These are phyloP conservation scores for Pelargonium australe DNA, from an alignment of 441 rosid genomes.

Conservation along the genomic window DNA sequence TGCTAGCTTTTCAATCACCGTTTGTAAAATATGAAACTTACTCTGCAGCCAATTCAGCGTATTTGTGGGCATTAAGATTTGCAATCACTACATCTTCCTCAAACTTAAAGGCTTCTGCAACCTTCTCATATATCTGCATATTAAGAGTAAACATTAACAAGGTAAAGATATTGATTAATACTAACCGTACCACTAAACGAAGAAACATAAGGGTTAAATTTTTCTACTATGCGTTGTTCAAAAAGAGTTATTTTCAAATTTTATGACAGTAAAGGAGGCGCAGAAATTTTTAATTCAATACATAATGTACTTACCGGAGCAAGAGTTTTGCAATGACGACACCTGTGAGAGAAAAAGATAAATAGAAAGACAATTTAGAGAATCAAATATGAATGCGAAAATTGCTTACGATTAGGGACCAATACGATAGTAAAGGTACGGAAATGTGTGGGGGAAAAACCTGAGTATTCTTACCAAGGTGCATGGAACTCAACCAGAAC, in stretches of 20 bases:
- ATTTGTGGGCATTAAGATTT: slow-evolving; percentile 79
- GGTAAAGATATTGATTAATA: too few relatives aligned
- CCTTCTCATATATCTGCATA: slow-evolving; percentile 73
- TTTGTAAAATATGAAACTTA: slow-evolving; percentile 29
- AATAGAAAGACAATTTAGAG: neutral
- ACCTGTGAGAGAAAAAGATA: slow-evolving; percentile 35
- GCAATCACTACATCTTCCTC: slow-evolving; percentile 84
- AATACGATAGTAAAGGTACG: neutral
- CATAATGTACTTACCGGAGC: slow-evolving; percentile 57
- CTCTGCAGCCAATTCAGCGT: slow-evolving; percentile 74
- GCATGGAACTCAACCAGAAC: slow-evolving; percentile 93
- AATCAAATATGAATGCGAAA: neutral
- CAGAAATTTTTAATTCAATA: too few relatives aligned
- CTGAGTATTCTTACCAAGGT: slow-evolving; percentile 53
- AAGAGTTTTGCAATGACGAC: slow-evolving; percentile 67
- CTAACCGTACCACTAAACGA: neutral
- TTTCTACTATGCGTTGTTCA: too few relatives aligned
- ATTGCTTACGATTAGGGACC: neutral
- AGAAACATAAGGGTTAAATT: neutral
- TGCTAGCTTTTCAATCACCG: neutral
- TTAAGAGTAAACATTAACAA: neutral
- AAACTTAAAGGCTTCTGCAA: slow-evolving; percentile 63
- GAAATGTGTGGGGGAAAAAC: neutral
- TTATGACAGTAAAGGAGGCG: too few relatives aligned
- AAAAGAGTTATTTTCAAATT: too few relatives aligned